These are phyloP conservation scores for Eragrostis nindensis DNA, from an alignment of 176 grass and related monocot genomes.

Conservation along the genomic window DNA sequence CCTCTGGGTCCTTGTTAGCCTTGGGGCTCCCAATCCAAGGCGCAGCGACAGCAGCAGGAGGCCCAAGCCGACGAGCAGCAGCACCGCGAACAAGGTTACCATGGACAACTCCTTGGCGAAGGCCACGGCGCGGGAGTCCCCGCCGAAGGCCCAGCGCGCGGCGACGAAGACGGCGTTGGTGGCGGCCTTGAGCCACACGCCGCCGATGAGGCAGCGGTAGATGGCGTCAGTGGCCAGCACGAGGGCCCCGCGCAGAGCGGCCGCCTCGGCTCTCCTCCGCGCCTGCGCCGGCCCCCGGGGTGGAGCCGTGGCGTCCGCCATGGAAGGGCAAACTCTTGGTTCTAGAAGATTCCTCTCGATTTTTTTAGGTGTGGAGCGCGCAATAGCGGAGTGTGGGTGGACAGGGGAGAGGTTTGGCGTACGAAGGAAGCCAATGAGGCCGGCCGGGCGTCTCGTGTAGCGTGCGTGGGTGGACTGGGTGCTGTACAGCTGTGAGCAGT, in stretches of 20 bases:
- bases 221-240: neutral
- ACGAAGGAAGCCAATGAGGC: too few species aligned
- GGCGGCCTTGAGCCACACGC: neutral
- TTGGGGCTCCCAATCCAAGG: neutral
- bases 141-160: neutral
- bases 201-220: neutral
- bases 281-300: neutral
- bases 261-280: too few species aligned
- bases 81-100: too few species aligned
- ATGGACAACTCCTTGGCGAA: neutral
- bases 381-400: too few species aligned
- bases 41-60: neutral
- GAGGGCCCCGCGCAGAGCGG: neutral
- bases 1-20: neutral
- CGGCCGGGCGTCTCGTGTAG: too few species aligned
- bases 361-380: too few species aligned
- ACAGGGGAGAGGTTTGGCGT: too few species aligned
- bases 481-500: too few species aligned
- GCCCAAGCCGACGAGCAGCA: neutral
- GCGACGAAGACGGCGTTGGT: neutral
- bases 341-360: too few species aligned
- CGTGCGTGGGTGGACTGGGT: too few species aligned
- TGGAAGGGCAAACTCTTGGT: neutral
- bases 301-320: neutral
- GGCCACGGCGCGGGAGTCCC: neutral